A percentile compares a stretch with the other conserved stretches of the same genome.
phyloP scores from a whole-genome alignment of 2,329 filamentous ascomycete genomes.

The Sporothrix phasma region DNA sequence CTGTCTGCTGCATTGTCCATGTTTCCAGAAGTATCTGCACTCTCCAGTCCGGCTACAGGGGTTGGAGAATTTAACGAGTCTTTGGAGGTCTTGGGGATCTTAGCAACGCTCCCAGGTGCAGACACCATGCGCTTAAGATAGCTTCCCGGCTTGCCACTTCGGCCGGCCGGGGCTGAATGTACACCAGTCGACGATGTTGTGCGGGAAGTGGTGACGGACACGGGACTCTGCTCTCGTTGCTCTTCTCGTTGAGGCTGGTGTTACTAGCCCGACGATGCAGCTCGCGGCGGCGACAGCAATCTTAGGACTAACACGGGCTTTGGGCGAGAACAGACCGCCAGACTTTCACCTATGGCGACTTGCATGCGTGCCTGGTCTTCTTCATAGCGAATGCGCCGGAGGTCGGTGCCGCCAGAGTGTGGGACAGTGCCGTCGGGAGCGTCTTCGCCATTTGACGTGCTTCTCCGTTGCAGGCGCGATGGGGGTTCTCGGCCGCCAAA shows the following conservation, averaged over 20 bases:
- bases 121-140: slow-evolving; percentile 14
- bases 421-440: slow-evolving; percentile 16
- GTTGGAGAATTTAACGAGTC: no score
- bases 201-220: slow-evolving; percentile 8
- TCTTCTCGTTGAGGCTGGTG: slow-evolving; percentile 24
- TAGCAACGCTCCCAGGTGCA: not conserved
- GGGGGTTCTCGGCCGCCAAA: not conserved
- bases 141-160: slow-evolving; percentile 8
- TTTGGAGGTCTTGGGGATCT: not conserved
- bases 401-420: slow-evolving; percentile 19
- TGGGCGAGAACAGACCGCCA: slow-evolving; percentile 28
- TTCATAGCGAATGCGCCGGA: slow-evolving; percentile 21
- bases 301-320: slow-evolving; percentile 26
- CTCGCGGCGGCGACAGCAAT: slow-evolving; percentile 29
- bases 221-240: slow-evolving; percentile 11
- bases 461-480: not conserved
- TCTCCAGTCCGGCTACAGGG: not conserved
- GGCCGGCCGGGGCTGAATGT: not conserved
- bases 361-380: slow-evolving; percentile 22
- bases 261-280: slow-evolving; percentile 29
- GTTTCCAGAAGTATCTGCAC: not conserved
- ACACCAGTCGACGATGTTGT: not conserved
- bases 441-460: not conserved
- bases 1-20: not conserved
- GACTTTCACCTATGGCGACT: slow-evolving; percentile 21